Conservation (phyloP, 148 eudicot genomes). For the Chenopodium suecicum region DNA sequence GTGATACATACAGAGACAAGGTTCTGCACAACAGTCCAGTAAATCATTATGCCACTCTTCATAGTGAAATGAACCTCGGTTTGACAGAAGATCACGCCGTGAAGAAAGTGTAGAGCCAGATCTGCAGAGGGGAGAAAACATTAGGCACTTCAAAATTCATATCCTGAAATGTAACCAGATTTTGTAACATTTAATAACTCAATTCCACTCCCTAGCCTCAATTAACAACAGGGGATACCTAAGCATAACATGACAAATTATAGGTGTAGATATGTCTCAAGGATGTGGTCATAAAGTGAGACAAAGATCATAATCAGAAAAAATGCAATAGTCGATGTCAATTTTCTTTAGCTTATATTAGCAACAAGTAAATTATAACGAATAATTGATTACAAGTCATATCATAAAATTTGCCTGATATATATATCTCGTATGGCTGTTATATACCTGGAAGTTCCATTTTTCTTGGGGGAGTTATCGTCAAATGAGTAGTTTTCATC, state of each 20-base stretch:
- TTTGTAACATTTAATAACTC: neutral
- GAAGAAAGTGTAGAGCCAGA: slow-evolving; percentile 66
- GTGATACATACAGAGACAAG: slow-evolving; percentile 71
- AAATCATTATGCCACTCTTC: slow-evolving; percentile 91
- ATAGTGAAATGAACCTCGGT: slow-evolving; percentile 39
- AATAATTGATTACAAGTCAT: neutral
- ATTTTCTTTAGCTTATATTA: neutral
- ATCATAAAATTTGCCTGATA: neutral
- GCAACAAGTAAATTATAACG: neutral
- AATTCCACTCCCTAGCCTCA: neutral
- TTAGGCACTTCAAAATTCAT: neutral
- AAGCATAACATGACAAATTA: neutral
- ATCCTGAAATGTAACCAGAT: neutral
- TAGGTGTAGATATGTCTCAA: neutral
- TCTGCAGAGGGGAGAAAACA: slow-evolving; percentile 41
- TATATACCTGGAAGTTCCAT: slow-evolving; percentile 52
- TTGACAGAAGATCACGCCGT: slow-evolving; percentile 53
- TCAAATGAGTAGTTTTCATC: slow-evolving; percentile 42
- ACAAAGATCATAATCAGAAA: neutral
- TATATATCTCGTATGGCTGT: neutral
- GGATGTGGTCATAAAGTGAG: neutral
- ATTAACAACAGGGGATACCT: neutral
- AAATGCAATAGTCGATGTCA: neutral
- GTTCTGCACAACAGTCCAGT: slow-evolving; percentile 95
- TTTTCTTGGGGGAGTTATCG: slow-evolving; percentile 40